Evolutionary conservation across 2,329 filamentous ascomycete species (phyloP), one percentile per base, ranked within the genome.

Genomic region (Fusarium humuli): DNA sequence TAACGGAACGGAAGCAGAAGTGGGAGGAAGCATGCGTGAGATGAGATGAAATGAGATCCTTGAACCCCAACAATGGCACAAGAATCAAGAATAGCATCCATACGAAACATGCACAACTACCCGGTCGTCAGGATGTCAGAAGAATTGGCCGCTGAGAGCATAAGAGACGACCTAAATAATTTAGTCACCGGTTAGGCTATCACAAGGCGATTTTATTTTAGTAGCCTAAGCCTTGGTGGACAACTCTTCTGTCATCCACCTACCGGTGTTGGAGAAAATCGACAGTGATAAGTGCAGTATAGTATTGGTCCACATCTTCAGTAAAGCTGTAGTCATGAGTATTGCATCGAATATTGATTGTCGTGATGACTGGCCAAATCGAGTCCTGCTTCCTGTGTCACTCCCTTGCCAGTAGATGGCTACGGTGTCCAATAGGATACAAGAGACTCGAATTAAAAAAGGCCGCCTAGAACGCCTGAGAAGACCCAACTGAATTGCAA

Each of bases 371-470:
- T 57, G 34, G 48, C 23, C 34, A 18, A 44, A 44, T 57, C 20
- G 22, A 64, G 59, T 47, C 50, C 44, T 44, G 59, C 50, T 40
- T 41, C 44, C 25, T 58, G 49, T 65, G 60, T 58, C 60, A 50
- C 52, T 46, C 60, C 52, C 61, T 65, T 64, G 60, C 45, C 40
- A 58, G 49, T 65, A 65, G 40, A 57, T 29, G 44, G 10, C 37
- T 65, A 57, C 50, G 67, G 66, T 61, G 61, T 67, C 67, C 67
- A 69, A 69, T 69, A 46, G 25, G 42, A 70, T 25, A 27, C 44
- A 55, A 55, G 40, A 46, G 44, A 25, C 22, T 46, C 10, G 22
- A 42, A 53, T 53, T 37, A 63, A 59, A 48, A 37, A 42, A 63
- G 32, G 44, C 34, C 47, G 18, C 23, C 49, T 54, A 69, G 55